Percentiles rank a stretch among this genome's conserved stretches.
Conservation (phyloP, 257 asterid genomes). For the Nemophila menziesii region DNA sequence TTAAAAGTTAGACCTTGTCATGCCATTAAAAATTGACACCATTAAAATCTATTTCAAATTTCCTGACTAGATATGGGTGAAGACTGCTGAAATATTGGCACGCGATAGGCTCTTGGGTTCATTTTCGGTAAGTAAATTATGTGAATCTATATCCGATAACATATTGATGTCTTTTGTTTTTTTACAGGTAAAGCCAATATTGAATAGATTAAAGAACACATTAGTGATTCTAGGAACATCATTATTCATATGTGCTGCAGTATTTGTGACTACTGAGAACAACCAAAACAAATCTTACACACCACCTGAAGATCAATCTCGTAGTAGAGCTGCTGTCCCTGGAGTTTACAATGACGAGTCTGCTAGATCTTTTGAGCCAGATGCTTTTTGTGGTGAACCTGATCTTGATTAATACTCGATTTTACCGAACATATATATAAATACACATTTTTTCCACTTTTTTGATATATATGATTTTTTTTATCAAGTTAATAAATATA, state of each 20-base stretch:
- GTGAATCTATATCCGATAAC: too few species aligned
- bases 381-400: slow-evolving; percentile 73
- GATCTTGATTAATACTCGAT: slow-evolving; percentile 11
- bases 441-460: background rate
- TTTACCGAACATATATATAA: background rate
- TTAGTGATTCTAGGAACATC: slow-evolving; percentile 63
- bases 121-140: slow-evolving; percentile 47
- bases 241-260: slow-evolving; percentile 33
- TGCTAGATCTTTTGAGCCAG: slow-evolving; percentile 78
- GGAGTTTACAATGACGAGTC: slow-evolving; percentile 81
- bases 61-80: slow-evolving; percentile 73
- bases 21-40: background rate
- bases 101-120: slow-evolving; percentile 91
- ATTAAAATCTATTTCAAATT: background rate
- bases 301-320: slow-evolving; percentile 26
- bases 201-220: slow-evolving; percentile 61
- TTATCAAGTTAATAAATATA: background rate
- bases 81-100: slow-evolving; percentile 87
- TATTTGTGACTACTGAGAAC: slow-evolving; percentile 31
- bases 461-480: too few species aligned
- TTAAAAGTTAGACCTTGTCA: background rate
- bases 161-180: background rate
- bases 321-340: slow-evolving; percentile 50
- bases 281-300: slow-evolving; percentile 15
- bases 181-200: slow-evolving; percentile 76